phyloP scores from a whole-genome alignment of 1,284 basidiomycete species.

The Cryptococcus amylolentus region DNA sequence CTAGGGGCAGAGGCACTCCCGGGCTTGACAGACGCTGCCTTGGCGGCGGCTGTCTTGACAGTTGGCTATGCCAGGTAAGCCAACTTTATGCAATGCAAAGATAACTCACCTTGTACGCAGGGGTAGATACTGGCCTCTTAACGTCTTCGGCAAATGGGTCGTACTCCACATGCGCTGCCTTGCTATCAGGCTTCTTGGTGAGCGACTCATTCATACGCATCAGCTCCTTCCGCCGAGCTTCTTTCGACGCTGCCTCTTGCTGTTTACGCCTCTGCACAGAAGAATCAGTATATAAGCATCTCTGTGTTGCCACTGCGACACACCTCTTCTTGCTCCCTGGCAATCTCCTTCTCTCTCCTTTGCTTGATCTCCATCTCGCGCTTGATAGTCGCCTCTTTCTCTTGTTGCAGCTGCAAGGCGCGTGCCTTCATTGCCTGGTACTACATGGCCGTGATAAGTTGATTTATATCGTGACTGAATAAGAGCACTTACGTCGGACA shows the following conservation, averaged over 20 bases:
- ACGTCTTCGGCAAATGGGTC: conserved; percentile 46
- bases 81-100: background rate
- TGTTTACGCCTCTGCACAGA: conserved; percentile 26
- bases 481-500: conserved; percentile 27
- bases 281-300: background rate
- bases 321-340: conserved; percentile 42
- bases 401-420: conserved; percentile 34
- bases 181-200: conserved; percentile 9
- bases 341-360: conserved; percentile 31
- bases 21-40: background rate
- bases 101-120: conserved; percentile 10
- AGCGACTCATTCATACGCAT: conserved; percentile 37
- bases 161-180: conserved; percentile 18
- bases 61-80: background rate
- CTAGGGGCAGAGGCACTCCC: background rate
- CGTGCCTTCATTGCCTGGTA: conserved; percentile 39
- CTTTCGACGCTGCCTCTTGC: conserved; percentile 33
- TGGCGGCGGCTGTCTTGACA: background rate
- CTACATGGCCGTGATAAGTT: conserved; percentile 11
- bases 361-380: conserved; percentile 36
- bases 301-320: conserved; percentile 4
- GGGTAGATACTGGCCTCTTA: conserved; percentile 3
- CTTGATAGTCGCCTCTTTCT: conserved; percentile 36
- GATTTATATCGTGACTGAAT: background rate
- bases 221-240: conserved; percentile 38